These are phyloP conservation scores for Lactarius sp. DNA, from an alignment of 768 basidiomycete genomes.

Conservation along the genomic window DNA sequence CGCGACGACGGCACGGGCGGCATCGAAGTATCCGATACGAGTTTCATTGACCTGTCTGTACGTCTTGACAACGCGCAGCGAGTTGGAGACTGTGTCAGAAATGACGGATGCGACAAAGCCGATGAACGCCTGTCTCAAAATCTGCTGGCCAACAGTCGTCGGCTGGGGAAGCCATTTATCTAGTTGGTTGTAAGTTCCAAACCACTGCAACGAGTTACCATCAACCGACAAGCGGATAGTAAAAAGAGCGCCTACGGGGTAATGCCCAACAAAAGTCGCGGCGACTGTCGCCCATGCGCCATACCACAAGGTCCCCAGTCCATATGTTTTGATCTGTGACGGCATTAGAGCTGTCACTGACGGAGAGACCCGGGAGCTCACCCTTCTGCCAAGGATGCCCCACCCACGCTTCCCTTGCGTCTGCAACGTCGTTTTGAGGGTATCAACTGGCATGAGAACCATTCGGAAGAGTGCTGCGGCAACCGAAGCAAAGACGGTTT, in stretches of 20 bases:
- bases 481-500: slow-evolving; percentile 75
- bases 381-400: slow-evolving; percentile 58
- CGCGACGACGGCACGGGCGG: slow-evolving; percentile 70
- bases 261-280: slow-evolving; percentile 91
- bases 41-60: slow-evolving; percentile 88
- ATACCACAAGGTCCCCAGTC: slow-evolving; percentile 79
- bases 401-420: slow-evolving; percentile 76
- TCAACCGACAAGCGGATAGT: not conserved
- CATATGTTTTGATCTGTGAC: slow-evolving; percentile 62
- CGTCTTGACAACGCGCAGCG: slow-evolving; percentile 89
- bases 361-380: slow-evolving; percentile 31
- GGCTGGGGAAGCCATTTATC: slow-evolving; percentile 55
- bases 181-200: slow-evolving; percentile 81
- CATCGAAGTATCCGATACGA: slow-evolving; percentile 71
- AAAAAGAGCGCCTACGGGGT: slow-evolving; percentile 52
- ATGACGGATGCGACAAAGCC: slow-evolving; percentile 84
- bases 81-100: slow-evolving; percentile 85
- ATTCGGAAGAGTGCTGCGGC: slow-evolving; percentile 85
- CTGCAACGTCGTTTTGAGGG: slow-evolving; percentile 93
- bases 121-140: slow-evolving; percentile 81
- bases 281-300: slow-evolving; percentile 89
- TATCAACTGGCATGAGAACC: slow-evolving; percentile 89
- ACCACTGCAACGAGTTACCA: slow-evolving; percentile 50
- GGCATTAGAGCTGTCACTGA: not conserved
- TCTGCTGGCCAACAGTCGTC: slow-evolving; percentile 48